Evolutionary conservation across 1,139 yeast genomes (phyloP).

Genomic region (Entelexis paramagnoliae): DNA sequence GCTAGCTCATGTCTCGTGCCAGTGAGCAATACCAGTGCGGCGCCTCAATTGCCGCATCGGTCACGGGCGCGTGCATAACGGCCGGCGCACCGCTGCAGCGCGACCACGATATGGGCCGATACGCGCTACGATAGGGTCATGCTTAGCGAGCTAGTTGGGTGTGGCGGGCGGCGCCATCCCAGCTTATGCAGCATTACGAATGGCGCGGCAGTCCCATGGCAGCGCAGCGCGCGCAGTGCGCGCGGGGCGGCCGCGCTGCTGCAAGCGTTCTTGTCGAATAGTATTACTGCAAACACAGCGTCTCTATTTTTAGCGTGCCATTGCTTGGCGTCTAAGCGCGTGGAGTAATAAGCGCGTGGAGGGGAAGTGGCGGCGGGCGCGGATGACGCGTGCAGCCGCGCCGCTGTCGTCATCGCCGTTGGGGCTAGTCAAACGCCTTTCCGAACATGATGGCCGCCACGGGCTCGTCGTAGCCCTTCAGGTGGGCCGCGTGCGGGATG

Average conservation of each 20-base stretch:
- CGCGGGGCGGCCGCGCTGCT: too few species aligned
- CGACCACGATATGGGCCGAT: not conserved
- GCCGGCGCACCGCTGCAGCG: slow-evolving; percentile 1
- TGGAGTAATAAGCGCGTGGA: too few species aligned
- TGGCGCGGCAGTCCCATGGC: too few species aligned
- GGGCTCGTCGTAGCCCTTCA: slow-evolving; percentile 50
- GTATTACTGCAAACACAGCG: too few species aligned
- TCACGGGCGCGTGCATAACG: not conserved
- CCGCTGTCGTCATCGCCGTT: not conserved
- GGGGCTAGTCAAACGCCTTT: slow-evolving; percentile 24
- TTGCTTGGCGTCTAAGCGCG: too few species aligned
- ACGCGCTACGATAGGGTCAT: not conserved
- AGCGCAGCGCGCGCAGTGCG: too few species aligned
- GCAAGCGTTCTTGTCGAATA: too few species aligned
- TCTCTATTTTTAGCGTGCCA: too few species aligned
- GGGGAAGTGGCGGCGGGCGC: too few species aligned
- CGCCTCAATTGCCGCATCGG: not conserved
- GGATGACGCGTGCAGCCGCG: not conserved
- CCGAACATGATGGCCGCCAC: slow-evolving; percentile 65
- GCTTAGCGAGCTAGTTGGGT: not conserved
- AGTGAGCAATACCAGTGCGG: not conserved
- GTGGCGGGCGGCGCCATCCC: too few species aligned
- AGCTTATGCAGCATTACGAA: not conserved
- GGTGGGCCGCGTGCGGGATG: slow-evolving; percentile 53
- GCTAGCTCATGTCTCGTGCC: not conserved